Evolutionary conservation across 208 protist species (phyloP).

Genomic region (Entamoeba dispar): DNA sequence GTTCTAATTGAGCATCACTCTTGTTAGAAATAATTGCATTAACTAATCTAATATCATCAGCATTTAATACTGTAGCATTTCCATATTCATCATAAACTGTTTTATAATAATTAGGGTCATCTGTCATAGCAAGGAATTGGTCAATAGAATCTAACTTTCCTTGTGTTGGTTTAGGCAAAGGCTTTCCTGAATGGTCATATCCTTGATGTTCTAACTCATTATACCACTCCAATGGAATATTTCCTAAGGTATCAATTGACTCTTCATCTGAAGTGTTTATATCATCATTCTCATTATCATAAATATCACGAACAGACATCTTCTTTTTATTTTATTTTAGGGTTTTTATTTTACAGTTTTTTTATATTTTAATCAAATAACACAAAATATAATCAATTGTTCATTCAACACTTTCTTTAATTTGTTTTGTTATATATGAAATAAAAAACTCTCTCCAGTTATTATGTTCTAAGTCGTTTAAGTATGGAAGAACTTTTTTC

Average conservation of each 20-base stretch:
- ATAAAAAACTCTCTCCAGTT: too few species aligned
- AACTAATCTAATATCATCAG: background rate
- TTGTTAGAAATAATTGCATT: background rate
- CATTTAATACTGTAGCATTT: background rate
- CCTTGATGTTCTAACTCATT: conserved; percentile 52
- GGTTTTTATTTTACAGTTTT: too few species aligned
- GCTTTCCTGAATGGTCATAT: conserved; percentile 23
- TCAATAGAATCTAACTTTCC: background rate
- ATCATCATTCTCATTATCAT: background rate
- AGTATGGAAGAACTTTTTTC: background rate
- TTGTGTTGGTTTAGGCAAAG: background rate
- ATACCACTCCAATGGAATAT: conserved; percentile 59
- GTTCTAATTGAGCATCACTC: background rate
- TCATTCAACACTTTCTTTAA: too few species aligned
- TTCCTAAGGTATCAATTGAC: conserved; percentile 40
- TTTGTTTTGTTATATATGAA: too few species aligned
- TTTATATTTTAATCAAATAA: too few species aligned
- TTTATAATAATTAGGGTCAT: background rate
- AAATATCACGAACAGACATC: background rate
- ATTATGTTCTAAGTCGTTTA: background rate
- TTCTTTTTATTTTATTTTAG: too few species aligned
- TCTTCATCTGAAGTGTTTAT: background rate
- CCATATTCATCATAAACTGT: background rate
- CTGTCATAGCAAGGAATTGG: background rate
- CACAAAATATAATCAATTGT: too few species aligned